Conservation (phyloP, 225 moss, liverwort and hornwort genomes). For the Ulota crispa region DNA sequence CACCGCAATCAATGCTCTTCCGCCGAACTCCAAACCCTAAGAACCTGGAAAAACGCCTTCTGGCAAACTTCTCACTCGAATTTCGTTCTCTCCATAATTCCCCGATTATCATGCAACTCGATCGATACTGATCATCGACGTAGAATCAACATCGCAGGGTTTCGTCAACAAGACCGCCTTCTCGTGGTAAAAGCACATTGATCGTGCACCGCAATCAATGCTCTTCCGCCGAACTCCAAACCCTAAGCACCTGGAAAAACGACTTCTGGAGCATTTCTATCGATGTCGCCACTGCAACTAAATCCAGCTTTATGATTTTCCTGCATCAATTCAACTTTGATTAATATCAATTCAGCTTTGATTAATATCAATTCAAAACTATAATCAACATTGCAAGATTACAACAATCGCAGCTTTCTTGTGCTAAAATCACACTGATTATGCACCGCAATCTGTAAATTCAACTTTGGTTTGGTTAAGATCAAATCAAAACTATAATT, state of each 20-base stretch:
- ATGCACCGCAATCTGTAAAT: neutral
- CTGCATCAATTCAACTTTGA: neutral
- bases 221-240: neutral
- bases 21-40: slow-evolving; percentile 4
- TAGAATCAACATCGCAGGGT: neutral
- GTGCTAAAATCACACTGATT: neutral
- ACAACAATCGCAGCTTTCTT: neutral
- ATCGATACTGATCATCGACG: neutral
- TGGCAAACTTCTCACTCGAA: neutral
- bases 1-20: neutral
- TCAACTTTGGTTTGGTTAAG: neutral
- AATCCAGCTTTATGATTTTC: neutral
- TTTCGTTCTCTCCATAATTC: neutral
- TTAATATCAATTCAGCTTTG: neutral
- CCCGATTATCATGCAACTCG: neutral
- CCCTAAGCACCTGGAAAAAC: neutral
- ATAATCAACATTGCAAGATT: neutral
- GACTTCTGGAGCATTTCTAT: neutral
- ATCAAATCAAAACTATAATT: neutral
- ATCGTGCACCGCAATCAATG: neutral
- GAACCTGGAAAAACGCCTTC: neutral
- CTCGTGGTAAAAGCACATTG: neutral
- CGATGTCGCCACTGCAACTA: no score
- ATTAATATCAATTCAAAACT: neutral
- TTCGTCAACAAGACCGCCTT: neutral